Conservation (phyloP, 441 rosid species). For the Adansonia gregorii region DNA sequence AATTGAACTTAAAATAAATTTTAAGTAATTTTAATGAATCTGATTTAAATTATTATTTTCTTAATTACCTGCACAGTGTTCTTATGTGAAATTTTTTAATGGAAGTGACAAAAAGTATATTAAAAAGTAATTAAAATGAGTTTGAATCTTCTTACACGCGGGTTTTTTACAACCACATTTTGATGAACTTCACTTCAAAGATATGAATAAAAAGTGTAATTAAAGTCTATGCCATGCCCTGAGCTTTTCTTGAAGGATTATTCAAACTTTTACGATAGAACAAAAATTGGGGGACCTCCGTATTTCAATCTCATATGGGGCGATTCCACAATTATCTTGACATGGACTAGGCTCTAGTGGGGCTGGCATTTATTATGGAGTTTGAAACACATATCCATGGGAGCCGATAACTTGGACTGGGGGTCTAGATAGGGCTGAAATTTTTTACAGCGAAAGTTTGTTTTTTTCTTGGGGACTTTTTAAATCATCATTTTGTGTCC, state of each 20-base stretch:
- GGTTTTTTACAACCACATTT: neutral
- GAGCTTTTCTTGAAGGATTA: neutral
- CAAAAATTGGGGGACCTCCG: neutral
- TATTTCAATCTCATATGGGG: neutral
- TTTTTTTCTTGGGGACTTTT: conserved; percentile 5
- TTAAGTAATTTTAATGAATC: too few relatives aligned
- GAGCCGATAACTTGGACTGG: conserved; percentile 13
- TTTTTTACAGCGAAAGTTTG: conserved; percentile 8
- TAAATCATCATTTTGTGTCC: neutral
- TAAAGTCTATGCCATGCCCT: neutral
- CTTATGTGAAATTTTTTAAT: neutral
- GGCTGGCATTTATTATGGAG: too few relatives aligned
- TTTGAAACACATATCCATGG: neutral
- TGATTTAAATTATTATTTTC: too few relatives aligned
- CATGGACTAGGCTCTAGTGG: too few relatives aligned
- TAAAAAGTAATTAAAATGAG: too few relatives aligned
- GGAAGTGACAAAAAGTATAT: neutral
- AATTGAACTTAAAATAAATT: too few relatives aligned
- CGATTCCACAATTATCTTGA: too few relatives aligned
- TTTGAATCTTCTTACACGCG: too few relatives aligned
- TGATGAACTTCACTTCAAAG: neutral
- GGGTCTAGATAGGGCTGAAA: neutral
- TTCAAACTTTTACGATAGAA: neutral
- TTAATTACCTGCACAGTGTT: too few relatives aligned
- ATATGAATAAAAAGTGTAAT: neutral